These are phyloP conservation scores for Penicillium oxalicum DNA, from an alignment of 2,329 filamentous ascomycete species.

Conservation along the genomic window DNA sequence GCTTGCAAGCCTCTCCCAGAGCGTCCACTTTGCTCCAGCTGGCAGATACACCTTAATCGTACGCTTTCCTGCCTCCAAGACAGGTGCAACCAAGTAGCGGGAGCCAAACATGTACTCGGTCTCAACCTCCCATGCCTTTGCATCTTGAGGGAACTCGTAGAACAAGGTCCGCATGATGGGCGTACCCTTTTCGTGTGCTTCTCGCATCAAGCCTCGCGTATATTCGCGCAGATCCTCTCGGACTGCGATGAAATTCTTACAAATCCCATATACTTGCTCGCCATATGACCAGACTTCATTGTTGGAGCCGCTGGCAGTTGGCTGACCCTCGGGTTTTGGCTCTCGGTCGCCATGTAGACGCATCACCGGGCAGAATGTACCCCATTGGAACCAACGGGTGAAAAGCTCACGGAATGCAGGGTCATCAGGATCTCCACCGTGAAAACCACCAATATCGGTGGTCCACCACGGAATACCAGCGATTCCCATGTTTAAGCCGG, in stretches of 20 bases:
- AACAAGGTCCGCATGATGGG: conserved; percentile 60
- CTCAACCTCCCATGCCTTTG: conserved; percentile 51
- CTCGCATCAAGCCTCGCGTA: conserved; percentile 52
- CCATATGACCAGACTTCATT: conserved; percentile 63
- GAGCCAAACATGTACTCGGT: conserved; percentile 60
- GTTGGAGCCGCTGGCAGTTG: conserved; percentile 23
- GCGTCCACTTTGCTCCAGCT: conserved; percentile 41
- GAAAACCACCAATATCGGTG: conserved; percentile 65
- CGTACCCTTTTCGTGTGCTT: conserved; percentile 54
- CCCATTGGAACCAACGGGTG: conserved; percentile 65
- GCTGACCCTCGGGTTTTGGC: conserved; percentile 41
- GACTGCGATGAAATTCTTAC: conserved; percentile 53
- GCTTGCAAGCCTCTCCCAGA: conserved; percentile 29
- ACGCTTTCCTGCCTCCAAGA: conserved; percentile 46
- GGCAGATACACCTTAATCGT: conserved; percentile 51
- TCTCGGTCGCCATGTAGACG: conserved; percentile 61
- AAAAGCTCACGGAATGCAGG: conserved; percentile 57
- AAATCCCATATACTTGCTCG: conserved; percentile 54
- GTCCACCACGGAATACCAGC: conserved; percentile 64
- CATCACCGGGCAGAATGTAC: conserved; percentile 62
- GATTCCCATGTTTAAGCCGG: conserved; percentile 61
- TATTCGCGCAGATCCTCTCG: conserved; percentile 56
- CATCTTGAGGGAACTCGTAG: conserved; percentile 57
- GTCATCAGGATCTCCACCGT: conserved; percentile 56
- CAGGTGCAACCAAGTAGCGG: conserved; percentile 54